Conservation (phyloP, 2,329 filamentous ascomycete genomes). For the Rhinocladiella similis region DNA sequence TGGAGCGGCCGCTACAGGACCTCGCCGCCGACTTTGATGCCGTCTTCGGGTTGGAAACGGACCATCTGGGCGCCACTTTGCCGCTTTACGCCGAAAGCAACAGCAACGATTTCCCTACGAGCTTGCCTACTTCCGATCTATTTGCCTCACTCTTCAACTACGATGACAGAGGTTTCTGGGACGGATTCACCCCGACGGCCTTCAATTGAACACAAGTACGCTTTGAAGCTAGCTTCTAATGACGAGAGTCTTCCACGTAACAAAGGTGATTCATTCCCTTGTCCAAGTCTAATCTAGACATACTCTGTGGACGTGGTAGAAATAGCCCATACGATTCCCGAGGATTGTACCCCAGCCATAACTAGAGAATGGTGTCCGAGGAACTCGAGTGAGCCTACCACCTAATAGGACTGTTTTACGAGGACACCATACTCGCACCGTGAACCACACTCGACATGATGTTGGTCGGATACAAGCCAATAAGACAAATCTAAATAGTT, state of each 20-base stretch:
- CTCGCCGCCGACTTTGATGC: conserved; percentile 16
- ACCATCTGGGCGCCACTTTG: neutral
- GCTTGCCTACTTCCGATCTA: conserved; percentile 9
- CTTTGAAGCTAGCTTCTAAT: too few species aligned
- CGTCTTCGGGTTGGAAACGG: conserved; percentile 6
- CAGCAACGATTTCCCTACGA: neutral
- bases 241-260: too few species aligned
- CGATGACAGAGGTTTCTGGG: conserved; percentile 15
- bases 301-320: too few species aligned
- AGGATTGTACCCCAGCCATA: too few species aligned
- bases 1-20: conserved; percentile 13
- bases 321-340: too few species aligned
- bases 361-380: too few species aligned
- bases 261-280: too few species aligned
- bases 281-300: too few species aligned
- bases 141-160: conserved; percentile 17
- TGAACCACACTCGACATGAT: neutral
- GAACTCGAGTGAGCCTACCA: too few species aligned
- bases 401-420: too few species aligned
- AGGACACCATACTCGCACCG: neutral
- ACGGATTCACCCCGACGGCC: conserved; percentile 6
- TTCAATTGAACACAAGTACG: conserved; percentile 1
- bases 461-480: neutral
- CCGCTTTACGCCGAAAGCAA: neutral
- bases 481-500: neutral